A percentile compares a stretch with the other conserved stretches of the same genome.
These are phyloP conservation scores for Nymphaea thermarum DNA, from an alignment of 164 flowering plant species.

Conservation along the genomic window DNA sequence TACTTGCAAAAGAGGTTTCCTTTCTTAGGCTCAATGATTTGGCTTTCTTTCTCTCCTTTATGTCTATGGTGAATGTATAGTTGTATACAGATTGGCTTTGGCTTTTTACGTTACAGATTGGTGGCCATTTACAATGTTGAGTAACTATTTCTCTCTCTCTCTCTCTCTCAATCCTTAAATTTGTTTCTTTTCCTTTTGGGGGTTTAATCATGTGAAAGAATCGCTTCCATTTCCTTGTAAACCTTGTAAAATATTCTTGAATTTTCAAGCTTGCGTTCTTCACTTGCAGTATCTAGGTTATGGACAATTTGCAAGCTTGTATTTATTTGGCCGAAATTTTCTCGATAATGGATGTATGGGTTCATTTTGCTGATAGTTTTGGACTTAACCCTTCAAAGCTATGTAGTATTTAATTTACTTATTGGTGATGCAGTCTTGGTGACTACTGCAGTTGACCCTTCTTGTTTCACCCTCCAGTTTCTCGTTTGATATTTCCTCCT, in stretches of 20 bases:
- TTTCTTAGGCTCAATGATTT: neutral
- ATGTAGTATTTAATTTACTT: too few species aligned
- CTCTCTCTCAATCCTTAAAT: too few species aligned
- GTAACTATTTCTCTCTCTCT: too few species aligned
- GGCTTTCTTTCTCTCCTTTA: neutral
- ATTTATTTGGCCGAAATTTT: neutral
- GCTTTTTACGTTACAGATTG: neutral
- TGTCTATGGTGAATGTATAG: neutral
- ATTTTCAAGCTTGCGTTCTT: too few species aligned
- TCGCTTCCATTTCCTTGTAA: too few species aligned
- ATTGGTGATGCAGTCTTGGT: neutral
- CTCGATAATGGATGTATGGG: neutral
- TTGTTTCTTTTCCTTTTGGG: too few species aligned
- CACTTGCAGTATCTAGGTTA: neutral
- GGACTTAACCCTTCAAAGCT: neutral
- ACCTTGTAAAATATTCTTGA: too few species aligned
- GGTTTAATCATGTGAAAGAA: too few species aligned
- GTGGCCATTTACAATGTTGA: neutral
- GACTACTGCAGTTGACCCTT: neutral
- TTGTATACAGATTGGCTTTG: neutral
- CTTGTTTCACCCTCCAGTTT: neutral
- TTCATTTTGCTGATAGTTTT: neutral
- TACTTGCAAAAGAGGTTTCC: neutral
- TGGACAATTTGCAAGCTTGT: neutral
- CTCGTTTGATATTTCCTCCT: neutral